phyloP scores from a whole-genome alignment of 106 monocot species.

The Narthecium ossifragum region DNA sequence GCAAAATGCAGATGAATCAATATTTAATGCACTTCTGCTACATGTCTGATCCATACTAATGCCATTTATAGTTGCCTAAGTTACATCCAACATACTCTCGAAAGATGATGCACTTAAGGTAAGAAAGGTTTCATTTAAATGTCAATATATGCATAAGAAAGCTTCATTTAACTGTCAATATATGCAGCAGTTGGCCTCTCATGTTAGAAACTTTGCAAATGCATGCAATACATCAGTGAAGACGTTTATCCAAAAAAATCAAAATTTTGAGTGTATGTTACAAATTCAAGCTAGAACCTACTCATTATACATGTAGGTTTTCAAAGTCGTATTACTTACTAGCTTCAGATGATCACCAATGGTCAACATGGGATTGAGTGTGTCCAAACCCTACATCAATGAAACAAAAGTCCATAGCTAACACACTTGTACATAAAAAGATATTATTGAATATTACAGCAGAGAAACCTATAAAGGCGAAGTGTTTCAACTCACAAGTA shows the following conservation, averaged over 20 bases:
- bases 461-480: not conserved
- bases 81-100: no score
- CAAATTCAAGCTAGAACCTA: not conserved
- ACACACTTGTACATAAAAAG: no score
- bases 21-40: no score
- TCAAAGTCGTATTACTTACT: constrained; percentile 21
- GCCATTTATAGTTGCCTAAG: no score
- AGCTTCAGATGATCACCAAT: constrained; percentile 35
- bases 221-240: no score
- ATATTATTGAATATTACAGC: no score
- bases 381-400: constrained; percentile 48
- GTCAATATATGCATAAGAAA: not conserved
- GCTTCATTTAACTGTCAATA: not conserved
- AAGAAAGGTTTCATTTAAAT: no score
- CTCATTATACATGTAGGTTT: not conserved
- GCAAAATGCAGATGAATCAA: no score
- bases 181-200: not conserved
- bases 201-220: no score
- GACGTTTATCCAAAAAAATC: no score
- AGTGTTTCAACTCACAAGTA: not conserved
- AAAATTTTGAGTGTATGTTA: not conserved
- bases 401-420: not conserved
- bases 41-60: no score
- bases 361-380: constrained; percentile 35
- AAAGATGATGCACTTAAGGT: no score